A percentile compares a stretch with the other conserved stretches of the same genome.
Conservation (phyloP, 257 asterid species). For the Linderniella brevidens region DNA sequence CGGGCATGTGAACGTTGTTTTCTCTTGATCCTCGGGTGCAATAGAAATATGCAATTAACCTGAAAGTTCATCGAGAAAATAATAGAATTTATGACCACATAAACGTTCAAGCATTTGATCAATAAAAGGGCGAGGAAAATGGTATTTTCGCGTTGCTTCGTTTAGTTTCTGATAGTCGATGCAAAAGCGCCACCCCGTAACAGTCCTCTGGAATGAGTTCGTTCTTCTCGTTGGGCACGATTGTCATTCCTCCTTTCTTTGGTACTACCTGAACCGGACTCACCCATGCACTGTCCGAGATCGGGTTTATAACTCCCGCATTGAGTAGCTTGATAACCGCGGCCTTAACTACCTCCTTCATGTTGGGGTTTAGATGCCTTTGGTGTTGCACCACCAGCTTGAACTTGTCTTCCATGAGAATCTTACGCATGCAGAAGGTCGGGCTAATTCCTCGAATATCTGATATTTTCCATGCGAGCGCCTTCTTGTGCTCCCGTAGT, state of each 20-base stretch:
- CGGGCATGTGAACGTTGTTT: background rate
- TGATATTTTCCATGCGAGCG: too few species aligned
- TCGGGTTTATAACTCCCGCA: background rate
- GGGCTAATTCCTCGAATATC: background rate
- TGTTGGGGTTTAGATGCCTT: background rate
- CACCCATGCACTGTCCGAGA: background rate
- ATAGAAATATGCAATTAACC: background rate
- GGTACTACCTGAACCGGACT: background rate
- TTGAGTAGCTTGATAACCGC: background rate
- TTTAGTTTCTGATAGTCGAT: slow-evolving; percentile 4
- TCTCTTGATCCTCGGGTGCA: background rate
- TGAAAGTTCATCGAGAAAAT: background rate
- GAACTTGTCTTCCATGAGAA: background rate
- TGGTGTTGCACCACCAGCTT: background rate
- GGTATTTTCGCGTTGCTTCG: background rate
- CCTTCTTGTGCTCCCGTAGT: too few species aligned
- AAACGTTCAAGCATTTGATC: slow-evolving; percentile 2
- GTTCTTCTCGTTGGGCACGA: background rate
- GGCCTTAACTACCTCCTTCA: background rate
- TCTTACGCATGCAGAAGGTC: background rate
- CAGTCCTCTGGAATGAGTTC: background rate
- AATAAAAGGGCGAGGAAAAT: slow-evolving; percentile 5
- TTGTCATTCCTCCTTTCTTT: background rate
- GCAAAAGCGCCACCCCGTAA: slow-evolving; percentile 2
- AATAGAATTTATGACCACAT: background rate